Evolutionary conservation across 2,329 filamentous ascomycete genomes (phyloP), one percentile per base, ranked within the genome.

Genomic region (Sodiomyces alkalinus): DNA sequence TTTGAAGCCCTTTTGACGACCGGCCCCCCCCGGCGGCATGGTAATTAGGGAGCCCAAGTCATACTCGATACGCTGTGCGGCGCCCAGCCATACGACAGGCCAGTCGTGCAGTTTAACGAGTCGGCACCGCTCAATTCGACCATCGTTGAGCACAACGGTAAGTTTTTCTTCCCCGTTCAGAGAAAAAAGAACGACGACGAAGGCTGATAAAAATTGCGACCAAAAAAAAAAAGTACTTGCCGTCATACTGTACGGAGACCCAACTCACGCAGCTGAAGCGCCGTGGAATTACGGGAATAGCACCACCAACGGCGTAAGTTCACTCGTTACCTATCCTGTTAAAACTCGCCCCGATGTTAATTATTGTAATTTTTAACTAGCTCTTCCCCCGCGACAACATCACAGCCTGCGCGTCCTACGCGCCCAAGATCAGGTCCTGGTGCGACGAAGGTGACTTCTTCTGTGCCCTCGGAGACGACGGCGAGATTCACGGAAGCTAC

Each of bases 371-470:
- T 4, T 2, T 2, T 0, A 7, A 22, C 17, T 25, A 58, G 55
- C 36, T 57, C 28, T 56, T 58, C 33, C 26, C 36, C 19, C 53
- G 55, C 22, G 39, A 44, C n/a, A 41, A 53, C 31, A 38, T 44
- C 23, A 43, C 40, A 19, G 39, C 41, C 10, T 58, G 55, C 42
- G 41, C 52, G 34, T 37, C 44, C 19, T 54, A 55, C 38, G 39
- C 41, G 30, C 35, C 46, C 38, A 48, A 48, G 19, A 39, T 59
- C 24, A 41, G 47, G 24, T 55, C 55, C 4, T 59, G 50, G 41
- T 59, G 55, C 41, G 55, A 59, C 41, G 46, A 36, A 1, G 54
- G 54, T 26, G 58, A 62, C 33, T 33, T 42, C 11, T 59, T 54
- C 42, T 58, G 55, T 39, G 54, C 51, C 38, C 3, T 22, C 6